phyloP scores from a whole-genome alignment of 768 basidiomycete species.

The Auricularia sp. region DNA sequence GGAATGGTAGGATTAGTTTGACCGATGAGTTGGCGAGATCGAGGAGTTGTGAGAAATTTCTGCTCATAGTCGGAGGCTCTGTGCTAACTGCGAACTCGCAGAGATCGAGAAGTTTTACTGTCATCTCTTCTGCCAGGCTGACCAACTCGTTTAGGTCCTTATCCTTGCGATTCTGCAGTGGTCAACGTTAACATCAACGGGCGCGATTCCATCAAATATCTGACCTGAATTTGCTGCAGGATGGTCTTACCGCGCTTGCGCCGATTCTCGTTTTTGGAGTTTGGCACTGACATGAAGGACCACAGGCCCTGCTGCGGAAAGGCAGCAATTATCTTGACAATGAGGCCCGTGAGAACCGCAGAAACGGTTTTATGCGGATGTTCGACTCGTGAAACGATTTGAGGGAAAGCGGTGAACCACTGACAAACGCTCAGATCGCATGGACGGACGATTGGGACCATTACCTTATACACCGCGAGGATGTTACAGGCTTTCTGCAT shows the following conservation, averaged over 20 bases:
- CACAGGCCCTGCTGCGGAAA: conserved; percentile 90
- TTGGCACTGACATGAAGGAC: conserved; percentile 81
- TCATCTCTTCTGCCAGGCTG: conserved; percentile 47
- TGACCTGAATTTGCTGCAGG: conserved; percentile 48
- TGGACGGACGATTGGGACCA: not conserved
- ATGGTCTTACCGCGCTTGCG: conserved; percentile 49
- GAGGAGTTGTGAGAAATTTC: too few relatives aligned
- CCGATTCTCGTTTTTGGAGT: conserved; percentile 64
- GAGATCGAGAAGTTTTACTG: conserved; percentile 54
- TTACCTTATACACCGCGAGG: conserved; percentile 75
- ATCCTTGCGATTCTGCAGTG: conserved; percentile 21
- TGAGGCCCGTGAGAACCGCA: conserved; percentile 50
- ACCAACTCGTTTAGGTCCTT: conserved; percentile 40
- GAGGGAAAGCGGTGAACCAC: conserved; percentile 96
- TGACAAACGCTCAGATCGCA: conserved; percentile 21
- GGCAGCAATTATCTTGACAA: conserved; percentile 59
- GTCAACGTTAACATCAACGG: too few relatives aligned
- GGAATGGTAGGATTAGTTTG: conserved; percentile 76
- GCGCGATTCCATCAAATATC: not conserved
- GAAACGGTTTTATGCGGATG: conserved; percentile 58
- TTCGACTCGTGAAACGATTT: conserved; percentile 89
- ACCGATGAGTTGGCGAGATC: conserved; percentile 19
- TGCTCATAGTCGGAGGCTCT: too few relatives aligned
- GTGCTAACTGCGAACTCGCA: conserved; percentile 37
- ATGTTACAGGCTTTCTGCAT: conserved; percentile 46